Evolutionary conservation across 352 stramenopile species (phyloP), one percentile per base, ranked within the genome.

Genomic region (Phytophthora pistaciae): DNA sequence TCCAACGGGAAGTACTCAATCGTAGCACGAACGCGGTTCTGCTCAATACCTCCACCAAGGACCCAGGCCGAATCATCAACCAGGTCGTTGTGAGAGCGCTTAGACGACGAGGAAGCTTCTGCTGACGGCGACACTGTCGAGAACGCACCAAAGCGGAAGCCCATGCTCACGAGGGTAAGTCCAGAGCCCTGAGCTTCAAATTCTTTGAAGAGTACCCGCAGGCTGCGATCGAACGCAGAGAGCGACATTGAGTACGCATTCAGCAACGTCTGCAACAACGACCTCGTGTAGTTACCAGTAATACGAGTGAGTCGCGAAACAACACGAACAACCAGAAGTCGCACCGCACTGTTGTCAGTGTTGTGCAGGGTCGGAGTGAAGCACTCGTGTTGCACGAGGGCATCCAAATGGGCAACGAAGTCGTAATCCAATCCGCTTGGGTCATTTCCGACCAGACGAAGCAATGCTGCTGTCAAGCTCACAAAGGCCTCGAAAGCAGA

Each of bases 1-100:
- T 91, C 62, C 3, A 94, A 61, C 0, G 89, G 86, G 27, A 95
- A 96, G 20, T 71, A 60, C 48, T 95, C 89, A 62, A 95, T 83
- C 0, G 87, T 94, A 7, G 79, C 82, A 58, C 87, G 85, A 56
- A 95, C 70, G 52, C 86, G 87, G n/a, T 56, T 57, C 10, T 79
- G 68, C 46, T 94, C 89, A 5, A 96, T 77, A 4, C 85, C 89
- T 21, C 88, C 89, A 21, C 68, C 79, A 29, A 92, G 66, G 8
- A 95, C 49, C 87, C 87, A 93, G 8, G 79, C 72, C 3, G 83
- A 89, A 52, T 95, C 85, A 31, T 94, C 79, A 5, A 92, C 70
- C 11, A 93, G 64, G 46, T 94, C 85, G 20, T 72, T 68, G 55
- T 68, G 65, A 36, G 63, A 75, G 56, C 36, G 73, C 77, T 72